Evolutionary conservation across 2,329 filamentous ascomycete genomes (phyloP).

Genomic region (Calonectria fujianensis): DNA sequence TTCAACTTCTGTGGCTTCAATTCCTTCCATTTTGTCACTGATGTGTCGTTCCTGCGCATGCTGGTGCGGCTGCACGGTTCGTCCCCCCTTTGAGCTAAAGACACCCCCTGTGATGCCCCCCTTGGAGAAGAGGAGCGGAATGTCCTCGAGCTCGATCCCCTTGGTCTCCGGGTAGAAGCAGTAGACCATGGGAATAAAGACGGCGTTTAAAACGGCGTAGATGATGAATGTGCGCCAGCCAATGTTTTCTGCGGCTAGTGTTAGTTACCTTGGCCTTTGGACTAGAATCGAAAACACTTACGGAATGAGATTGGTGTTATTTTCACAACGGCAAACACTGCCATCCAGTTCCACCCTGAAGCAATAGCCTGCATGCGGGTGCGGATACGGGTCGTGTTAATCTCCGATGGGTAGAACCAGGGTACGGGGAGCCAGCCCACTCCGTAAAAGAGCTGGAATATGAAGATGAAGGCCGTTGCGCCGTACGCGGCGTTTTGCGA

Average conservation of each 20-base stretch:
- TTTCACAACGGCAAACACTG: slow-evolving; percentile 70
- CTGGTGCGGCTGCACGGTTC: slow-evolving; percentile 36
- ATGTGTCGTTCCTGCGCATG: slow-evolving; percentile 37
- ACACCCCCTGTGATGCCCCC: slow-evolving; percentile 39
- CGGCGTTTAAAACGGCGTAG: slow-evolving; percentile 55
- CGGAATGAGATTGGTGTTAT: slow-evolving; percentile 83
- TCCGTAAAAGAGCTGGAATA: slow-evolving; percentile 66
- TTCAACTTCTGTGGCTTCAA: slow-evolving; percentile 30
- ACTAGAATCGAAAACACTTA: neutral
- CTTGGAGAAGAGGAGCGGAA: slow-evolving; percentile 46
- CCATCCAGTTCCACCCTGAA: slow-evolving; percentile 43
- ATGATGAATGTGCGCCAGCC: slow-evolving; percentile 56
- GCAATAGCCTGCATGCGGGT: slow-evolving; percentile 63
- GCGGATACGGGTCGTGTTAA: slow-evolving; percentile 63
- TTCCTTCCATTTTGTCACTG: neutral
- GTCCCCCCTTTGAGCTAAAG: slow-evolving; percentile 32
- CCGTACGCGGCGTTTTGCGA: slow-evolving; percentile 60
- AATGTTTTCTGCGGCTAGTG: slow-evolving; percentile 42
- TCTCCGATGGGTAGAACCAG: slow-evolving; percentile 65
- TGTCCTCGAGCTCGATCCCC: slow-evolving; percentile 64
- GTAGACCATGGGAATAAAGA: slow-evolving; percentile 56
- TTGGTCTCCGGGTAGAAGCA: slow-evolving; percentile 58
- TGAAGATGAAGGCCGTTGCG: slow-evolving; percentile 65
- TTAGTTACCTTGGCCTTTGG: neutral
- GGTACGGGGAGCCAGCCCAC: slow-evolving; percentile 65